Base-by-base conservation (phyloP, 2,329 filamentous ascomycete species). In the Colletotrichum sidae region DNA sequence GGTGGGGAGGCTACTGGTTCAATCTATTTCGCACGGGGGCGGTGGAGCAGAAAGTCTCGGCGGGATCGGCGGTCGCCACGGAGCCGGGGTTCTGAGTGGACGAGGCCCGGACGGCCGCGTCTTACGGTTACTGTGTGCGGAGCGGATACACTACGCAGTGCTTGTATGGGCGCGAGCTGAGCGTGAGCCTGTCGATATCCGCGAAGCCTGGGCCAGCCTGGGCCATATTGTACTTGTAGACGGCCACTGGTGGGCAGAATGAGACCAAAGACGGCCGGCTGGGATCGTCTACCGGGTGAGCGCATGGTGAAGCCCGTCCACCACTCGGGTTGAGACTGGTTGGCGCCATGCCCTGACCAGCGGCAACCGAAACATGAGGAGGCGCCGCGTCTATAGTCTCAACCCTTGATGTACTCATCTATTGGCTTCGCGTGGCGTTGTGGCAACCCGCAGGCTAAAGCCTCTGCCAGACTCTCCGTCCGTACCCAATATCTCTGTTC, bases 21-120 rank as follows among this genome's bases (percentile, higher is more conserved):
- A 65, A 65, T 65, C 58, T 65, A 65, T 53, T 65, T 62, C 62
- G 46, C 52, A 65, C 62, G 52, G 52, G 53, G 35, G 38, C 46
- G 37, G 58, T 62, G 62, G 62, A 55, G 62, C n/a, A n/a, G 38
- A 53, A 55, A 35, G 58, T 56, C 62, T 65, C 52, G 62, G 62
- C 62, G 58, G 34, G 58, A 65, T 65, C 58, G 62, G 58, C 52
- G 46, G 12, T 42, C 33, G 13, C 46, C 4, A 55, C 52, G 57
- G 62, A 41, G 45, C 47, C 52, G 57, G 58, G 57, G 62, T 47
- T 62, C 58, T 62, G 47, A 58, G 42, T 62, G 52, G 47, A 11
- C 45, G 25, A 53, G 41, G 34, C 41, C 38, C 50, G 42, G 49
- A 44, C 41, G 38, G 42, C 49, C 56, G 41, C 44, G 13, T 60